A percentile compares a stretch with the other conserved stretches of the same genome.
These are phyloP conservation scores for Lippia alba DNA, from an alignment of 305 asterid genomes.

Conservation along the genomic window DNA sequence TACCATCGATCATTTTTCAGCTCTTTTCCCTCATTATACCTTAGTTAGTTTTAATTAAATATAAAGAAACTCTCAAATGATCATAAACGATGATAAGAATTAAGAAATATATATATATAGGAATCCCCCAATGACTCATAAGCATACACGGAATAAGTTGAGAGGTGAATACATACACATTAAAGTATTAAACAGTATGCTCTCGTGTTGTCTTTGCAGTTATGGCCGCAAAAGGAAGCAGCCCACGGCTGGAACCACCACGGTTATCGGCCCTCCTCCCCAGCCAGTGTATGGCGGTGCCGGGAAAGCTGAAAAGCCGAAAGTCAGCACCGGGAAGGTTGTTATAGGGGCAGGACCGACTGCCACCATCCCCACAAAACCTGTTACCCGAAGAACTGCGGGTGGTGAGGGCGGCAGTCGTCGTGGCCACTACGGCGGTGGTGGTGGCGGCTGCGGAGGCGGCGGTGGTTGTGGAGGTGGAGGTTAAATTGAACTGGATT, in stretches of 20 bases:
- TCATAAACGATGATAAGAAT: no score
- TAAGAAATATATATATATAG: no score
- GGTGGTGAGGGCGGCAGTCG: not conserved
- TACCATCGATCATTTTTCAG: not conserved
- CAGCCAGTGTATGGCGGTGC: slow-evolving; percentile 11
- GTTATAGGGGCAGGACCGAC: slow-evolving; percentile 29
- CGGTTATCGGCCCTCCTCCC: not conserved
- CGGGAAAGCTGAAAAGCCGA: slow-evolving; percentile 21
- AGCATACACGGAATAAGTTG: no score
- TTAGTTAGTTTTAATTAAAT: not conserved
- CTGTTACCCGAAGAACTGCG: not conserved
- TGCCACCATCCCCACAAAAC: not conserved
- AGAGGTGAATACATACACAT: not conserved
- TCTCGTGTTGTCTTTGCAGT: slow-evolving; percentile 18
- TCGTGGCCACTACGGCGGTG: not conserved
- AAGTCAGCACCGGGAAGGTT: slow-evolving; percentile 3
- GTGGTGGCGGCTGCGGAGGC: slow-evolving; percentile 5
- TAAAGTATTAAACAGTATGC: not conserved
- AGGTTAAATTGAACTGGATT: no score
- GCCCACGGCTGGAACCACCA: not conserved
- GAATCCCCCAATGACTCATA: no score
- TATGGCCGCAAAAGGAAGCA: slow-evolving; percentile 22
- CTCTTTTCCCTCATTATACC: no score
- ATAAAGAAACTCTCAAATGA: no score
- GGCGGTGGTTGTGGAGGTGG: slow-evolving; percentile 24